Evolutionary conservation across 1,284 basidiomycete species (phyloP).

Genomic region (Apiotrichum montevideense): DNA sequence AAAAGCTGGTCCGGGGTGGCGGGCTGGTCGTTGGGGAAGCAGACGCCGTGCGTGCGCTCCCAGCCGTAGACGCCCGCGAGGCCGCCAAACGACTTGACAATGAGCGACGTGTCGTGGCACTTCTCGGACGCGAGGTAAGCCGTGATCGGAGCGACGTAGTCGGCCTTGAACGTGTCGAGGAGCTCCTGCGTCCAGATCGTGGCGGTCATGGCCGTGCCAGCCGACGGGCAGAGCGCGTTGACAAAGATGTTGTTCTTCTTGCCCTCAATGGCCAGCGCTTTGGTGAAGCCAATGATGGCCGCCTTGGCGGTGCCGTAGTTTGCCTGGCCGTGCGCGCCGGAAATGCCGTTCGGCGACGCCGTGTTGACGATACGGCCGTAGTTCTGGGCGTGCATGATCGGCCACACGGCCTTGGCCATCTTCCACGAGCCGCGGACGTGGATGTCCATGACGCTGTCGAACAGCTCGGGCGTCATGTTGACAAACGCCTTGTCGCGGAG

Average conservation of each 20-base stretch:
- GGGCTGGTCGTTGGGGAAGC: slow-evolving; percentile 63
- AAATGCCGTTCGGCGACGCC: slow-evolving; percentile 81
- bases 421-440: slow-evolving; percentile 75
- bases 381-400: slow-evolving; percentile 92
- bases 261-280: slow-evolving; percentile 87
- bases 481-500: slow-evolving; percentile 86
- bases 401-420: slow-evolving; percentile 94
- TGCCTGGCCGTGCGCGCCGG: slow-evolving; percentile 91
- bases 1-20: slow-evolving; percentile 73
- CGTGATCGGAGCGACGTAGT: slow-evolving; percentile 86
- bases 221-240: slow-evolving; percentile 83
- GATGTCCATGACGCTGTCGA: slow-evolving; percentile 85
- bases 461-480: slow-evolving; percentile 83
- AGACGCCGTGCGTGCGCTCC: slow-evolving; percentile 71
- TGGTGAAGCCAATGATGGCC: slow-evolving; percentile 83
- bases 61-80: slow-evolving; percentile 90
- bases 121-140: slow-evolving; percentile 84
- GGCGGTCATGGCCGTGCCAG: slow-evolving; percentile 84
- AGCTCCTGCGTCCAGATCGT: slow-evolving; percentile 83
- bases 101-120: slow-evolving; percentile 62
- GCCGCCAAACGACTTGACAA: slow-evolving; percentile 88
- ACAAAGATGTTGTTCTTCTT: slow-evolving; percentile 82
- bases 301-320: slow-evolving; percentile 91
- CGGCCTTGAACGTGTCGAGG: slow-evolving; percentile 74
- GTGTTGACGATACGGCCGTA: slow-evolving; percentile 95